phyloP scores from a whole-genome alignment of 2,329 filamentous ascomycete genomes.

The Epichloe amarillans region DNA sequence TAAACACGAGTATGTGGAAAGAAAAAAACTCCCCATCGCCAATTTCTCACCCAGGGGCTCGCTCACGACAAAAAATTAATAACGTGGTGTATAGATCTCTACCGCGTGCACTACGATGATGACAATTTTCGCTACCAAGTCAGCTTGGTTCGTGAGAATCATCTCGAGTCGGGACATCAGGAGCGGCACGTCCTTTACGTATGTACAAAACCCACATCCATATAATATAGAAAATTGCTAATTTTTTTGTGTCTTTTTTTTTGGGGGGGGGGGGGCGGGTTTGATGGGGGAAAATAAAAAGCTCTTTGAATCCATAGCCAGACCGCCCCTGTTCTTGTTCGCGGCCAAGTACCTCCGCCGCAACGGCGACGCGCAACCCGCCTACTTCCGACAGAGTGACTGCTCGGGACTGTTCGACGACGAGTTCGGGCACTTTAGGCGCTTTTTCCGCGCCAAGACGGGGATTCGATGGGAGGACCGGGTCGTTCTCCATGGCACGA shows the following conservation, averaged over 20 bases:
- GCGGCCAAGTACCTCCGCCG: constrained; percentile 37
- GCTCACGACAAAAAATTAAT: too few relatives aligned
- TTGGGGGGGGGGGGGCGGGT: too few relatives aligned
- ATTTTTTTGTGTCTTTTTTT: too few relatives aligned
- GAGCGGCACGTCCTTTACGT: constrained; percentile 35
- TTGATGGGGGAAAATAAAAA: constrained; percentile 17
- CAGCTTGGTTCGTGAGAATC: constrained; percentile 39
- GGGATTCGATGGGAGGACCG: constrained; percentile 47
- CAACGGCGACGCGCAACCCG: constrained; percentile 22
- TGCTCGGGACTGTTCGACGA: constrained; percentile 24
- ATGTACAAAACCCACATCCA: constrained; percentile 15
- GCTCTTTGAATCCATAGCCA: constrained; percentile 53
- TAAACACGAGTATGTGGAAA: constrained; percentile 30
- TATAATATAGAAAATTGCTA: too few relatives aligned
- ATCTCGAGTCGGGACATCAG: not conserved
- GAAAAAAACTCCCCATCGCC: too few relatives aligned
- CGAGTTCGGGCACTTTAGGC: constrained; percentile 38
- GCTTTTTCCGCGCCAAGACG: constrained; percentile 45
- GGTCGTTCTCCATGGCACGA: constrained; percentile 21
- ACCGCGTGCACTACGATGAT: constrained; percentile 50
- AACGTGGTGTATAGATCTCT: constrained; percentile 32
- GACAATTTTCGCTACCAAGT: constrained; percentile 52
- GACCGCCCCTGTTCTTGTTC: constrained; percentile 47
- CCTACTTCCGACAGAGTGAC: constrained; percentile 25
- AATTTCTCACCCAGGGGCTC: too few relatives aligned